Percentiles rank a stretch among this genome's conserved stretches.
These are phyloP conservation scores for Dothidotthia symphoricarpi DNA, from an alignment of 2,329 filamentous ascomycete species.

Conservation along the genomic window DNA sequence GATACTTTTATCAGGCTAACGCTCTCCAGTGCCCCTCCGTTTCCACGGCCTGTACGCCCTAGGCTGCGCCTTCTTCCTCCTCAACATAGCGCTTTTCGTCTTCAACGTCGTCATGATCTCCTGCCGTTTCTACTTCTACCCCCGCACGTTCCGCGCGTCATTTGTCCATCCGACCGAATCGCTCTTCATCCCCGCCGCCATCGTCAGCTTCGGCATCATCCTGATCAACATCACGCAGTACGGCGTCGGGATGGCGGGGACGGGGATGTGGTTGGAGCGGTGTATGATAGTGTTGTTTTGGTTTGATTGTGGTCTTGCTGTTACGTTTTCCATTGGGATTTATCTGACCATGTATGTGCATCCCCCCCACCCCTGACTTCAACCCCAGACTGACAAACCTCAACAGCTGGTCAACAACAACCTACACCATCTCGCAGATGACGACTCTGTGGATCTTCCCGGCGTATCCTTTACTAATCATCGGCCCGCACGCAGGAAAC, in stretches of 20 bases:
- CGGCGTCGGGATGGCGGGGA: constrained; percentile 56
- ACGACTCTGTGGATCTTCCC: constrained; percentile 88
- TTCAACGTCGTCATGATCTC: constrained; percentile 67
- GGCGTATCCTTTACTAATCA: constrained; percentile 75
- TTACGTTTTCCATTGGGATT: constrained; percentile 65
- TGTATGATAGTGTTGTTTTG: constrained; percentile 70
- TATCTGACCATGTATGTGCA: constrained; percentile 67
- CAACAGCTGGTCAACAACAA: constrained; percentile 61
- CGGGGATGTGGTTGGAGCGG: constrained; percentile 49
- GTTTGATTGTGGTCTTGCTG: constrained; percentile 68
- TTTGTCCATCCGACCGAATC: constrained; percentile 76
- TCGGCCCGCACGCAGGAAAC: constrained; percentile 68
- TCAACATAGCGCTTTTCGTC: constrained; percentile 62
- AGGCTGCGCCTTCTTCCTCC: constrained; percentile 50
- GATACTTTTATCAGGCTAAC: no score
- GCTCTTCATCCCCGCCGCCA: constrained; percentile 69
- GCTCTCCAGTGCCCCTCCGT: constrained; percentile 39
- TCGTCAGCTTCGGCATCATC: constrained; percentile 64
- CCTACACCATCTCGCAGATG: constrained; percentile 76
- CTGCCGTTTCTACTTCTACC: constrained; percentile 67
- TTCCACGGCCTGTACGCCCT: constrained; percentile 49
- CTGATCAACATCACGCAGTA: constrained; percentile 73
- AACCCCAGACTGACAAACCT: constrained; percentile 1
- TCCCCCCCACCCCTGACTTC: not conserved
- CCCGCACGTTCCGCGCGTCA: constrained; percentile 67